A percentile compares a stretch with the other conserved stretches of the same genome.
These are phyloP conservation scores for Globisporangium megalacanthum DNA, from an alignment of 352 stramenopile species.

Conservation along the genomic window DNA sequence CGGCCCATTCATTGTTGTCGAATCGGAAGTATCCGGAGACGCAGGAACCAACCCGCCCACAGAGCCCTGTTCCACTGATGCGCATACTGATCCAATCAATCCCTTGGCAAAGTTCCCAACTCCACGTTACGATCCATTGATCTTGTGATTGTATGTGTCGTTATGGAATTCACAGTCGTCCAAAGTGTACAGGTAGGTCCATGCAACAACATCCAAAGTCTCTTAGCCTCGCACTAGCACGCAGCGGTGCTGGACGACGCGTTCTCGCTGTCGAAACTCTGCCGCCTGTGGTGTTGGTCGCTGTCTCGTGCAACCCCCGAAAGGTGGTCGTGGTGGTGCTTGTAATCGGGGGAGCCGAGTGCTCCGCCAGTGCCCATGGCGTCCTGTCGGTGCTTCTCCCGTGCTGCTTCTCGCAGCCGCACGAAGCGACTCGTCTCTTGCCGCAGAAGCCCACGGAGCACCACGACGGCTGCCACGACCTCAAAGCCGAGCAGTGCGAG, in stretches of 20 bases:
- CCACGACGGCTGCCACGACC: constrained; percentile 26
- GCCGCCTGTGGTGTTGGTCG: not conserved
- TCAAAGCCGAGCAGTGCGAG: constrained; percentile 38
- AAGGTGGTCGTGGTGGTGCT: not conserved
- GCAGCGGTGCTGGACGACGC: not conserved
- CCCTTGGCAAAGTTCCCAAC: too few species aligned
- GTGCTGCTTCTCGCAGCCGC: constrained; percentile 32
- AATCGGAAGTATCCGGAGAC: too few species aligned
- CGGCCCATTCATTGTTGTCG: too few species aligned
- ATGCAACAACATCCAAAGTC: too few species aligned
- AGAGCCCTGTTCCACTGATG: too few species aligned
- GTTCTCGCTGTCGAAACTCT: not conserved
- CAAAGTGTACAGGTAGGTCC: too few species aligned
- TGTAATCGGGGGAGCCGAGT: not conserved
- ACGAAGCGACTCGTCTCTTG: constrained; percentile 59
- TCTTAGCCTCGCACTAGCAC: not conserved
- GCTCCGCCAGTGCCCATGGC: not conserved
- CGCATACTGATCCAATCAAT: too few species aligned
- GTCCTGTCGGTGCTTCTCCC: constrained; percentile 12
- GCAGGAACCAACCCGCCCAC: too few species aligned
- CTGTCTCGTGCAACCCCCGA: not conserved
- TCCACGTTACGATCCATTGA: too few species aligned
- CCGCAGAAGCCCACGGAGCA: constrained; percentile 44
- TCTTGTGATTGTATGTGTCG: too few species aligned
- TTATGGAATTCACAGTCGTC: too few species aligned